These are phyloP conservation scores for Stylonectria norvegica DNA, from an alignment of 2,329 filamentous ascomycete species.

Conservation along the genomic window DNA sequence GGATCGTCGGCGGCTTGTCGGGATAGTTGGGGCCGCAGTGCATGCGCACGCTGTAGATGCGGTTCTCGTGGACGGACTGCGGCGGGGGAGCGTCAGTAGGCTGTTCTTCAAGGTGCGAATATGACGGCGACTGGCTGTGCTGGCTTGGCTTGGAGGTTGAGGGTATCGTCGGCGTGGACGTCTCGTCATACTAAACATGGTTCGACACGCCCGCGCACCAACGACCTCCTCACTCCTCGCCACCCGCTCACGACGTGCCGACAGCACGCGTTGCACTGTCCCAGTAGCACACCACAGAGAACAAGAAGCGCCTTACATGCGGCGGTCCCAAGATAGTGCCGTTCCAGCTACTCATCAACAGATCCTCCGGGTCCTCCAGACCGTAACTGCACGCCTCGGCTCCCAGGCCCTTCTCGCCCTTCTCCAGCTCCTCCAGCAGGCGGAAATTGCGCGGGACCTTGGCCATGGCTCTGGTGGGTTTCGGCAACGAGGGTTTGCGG, in stretches of 20 bases:
- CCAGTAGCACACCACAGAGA: too few relatives aligned
- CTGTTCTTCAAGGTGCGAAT: slow-evolving; percentile 10
- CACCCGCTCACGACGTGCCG: too few relatives aligned
- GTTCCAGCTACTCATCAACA: slow-evolving; percentile 98
- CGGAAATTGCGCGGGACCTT: slow-evolving; percentile 93
- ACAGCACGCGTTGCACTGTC: too few relatives aligned
- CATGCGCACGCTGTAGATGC: slow-evolving; percentile 97
- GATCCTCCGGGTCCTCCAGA: slow-evolving; percentile 87
- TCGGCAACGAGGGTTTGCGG: neutral
- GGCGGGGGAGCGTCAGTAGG: slow-evolving; percentile 4
- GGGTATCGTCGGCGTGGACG: too few relatives aligned
- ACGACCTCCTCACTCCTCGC: too few relatives aligned
- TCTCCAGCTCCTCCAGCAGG: slow-evolving; percentile 94
- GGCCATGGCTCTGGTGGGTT: slow-evolving; percentile 32
- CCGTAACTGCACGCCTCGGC: slow-evolving; percentile 98
- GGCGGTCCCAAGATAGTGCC: slow-evolving; percentile 95
- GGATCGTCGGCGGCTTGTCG: slow-evolving; percentile 80
- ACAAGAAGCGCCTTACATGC: slow-evolving; percentile 64
- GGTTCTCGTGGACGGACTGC: slow-evolving; percentile 94
- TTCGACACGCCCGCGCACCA: too few relatives aligned
- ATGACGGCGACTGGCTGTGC: neutral
- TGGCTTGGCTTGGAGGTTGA: neutral
- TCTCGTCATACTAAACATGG: too few relatives aligned
- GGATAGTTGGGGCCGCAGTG: slow-evolving; percentile 90
- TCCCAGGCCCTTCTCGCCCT: slow-evolving; percentile 95